Evolutionary conservation across 73 alveolate species (phyloP).

Genomic region (Effrenium voratum): DNA sequence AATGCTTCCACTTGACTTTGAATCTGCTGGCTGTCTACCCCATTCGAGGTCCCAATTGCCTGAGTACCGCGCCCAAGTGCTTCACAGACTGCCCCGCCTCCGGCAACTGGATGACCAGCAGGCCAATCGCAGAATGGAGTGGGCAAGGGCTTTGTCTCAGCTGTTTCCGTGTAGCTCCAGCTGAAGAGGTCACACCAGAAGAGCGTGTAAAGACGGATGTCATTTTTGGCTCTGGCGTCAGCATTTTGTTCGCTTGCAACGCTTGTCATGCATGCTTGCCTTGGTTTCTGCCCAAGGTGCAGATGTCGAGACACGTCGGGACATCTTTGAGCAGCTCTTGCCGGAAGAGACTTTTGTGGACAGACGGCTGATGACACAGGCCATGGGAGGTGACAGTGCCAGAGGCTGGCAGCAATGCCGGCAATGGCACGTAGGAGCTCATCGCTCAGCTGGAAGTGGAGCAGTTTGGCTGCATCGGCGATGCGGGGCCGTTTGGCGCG

Average conservation of each 20-base stretch:
- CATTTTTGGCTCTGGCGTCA: neutral
- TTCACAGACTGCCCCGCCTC: slow-evolving; percentile 80
- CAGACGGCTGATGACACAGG: slow-evolving; percentile 79
- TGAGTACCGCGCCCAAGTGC: slow-evolving; percentile 82
- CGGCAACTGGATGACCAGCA: slow-evolving; percentile 60
- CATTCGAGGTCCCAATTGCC: slow-evolving; percentile 66
- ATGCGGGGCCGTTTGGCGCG: slow-evolving; percentile 79
- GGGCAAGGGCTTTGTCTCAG: neutral
- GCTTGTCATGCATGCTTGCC: neutral
- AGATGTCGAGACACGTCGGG: slow-evolving; percentile 87
- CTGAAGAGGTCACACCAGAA: slow-evolving; percentile 62
- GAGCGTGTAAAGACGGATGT: slow-evolving; percentile 92
- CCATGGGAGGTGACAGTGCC: neutral
- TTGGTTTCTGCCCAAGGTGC: slow-evolving; percentile 1
- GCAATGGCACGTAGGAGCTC: neutral
- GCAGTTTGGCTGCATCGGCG: slow-evolving; percentile 89
- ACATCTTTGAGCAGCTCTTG: slow-evolving; percentile 83
- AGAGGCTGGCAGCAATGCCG: neutral
- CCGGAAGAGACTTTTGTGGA: slow-evolving; percentile 89
- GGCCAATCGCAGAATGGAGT: neutral
- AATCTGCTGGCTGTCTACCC: neutral
- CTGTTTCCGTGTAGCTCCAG: neutral
- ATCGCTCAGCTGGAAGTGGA: slow-evolving; percentile 72
- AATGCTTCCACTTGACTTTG: neutral
- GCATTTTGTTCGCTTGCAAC: neutral